Evolutionary conservation across 2,329 filamentous ascomycete species (phyloP), one percentile per base, ranked within the genome.

Genomic region (Aspergillus viridinutans): DNA sequence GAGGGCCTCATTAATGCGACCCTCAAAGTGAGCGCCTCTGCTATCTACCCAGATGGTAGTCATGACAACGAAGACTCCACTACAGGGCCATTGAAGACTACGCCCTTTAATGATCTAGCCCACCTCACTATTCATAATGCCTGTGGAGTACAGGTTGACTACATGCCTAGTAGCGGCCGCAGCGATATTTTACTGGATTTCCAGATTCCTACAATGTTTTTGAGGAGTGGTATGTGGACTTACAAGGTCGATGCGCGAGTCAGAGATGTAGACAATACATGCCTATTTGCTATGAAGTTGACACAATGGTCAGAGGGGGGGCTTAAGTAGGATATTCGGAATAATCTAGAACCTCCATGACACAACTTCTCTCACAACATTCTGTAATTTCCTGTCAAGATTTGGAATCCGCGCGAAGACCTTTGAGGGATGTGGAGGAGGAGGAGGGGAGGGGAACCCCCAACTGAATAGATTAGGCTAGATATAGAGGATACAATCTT

Each of bases 201-300:
- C 26, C 54, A 61, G 42, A 35, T 55, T 52, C 54, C 28, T 54
- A 49, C 54, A 48, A 56, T 61, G 25, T 61, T 51, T 49, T 50
- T 56, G 47, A 59, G 21, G 40, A 59, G 52, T 23, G 59, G 59
- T 45, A 53, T 59, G 52, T 61, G 57, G 59, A 57, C 57, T 42
- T 59, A 51, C 28, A 57, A 57, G 40, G 55, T 59, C 23, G 59
- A 61, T 28, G 48, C 47, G n/a, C 53, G 59, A 52, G 6, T 52
- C 21, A 50, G 59, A 55, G 59, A 61, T 59, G 6, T 3, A 52
- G 49, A 55, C 8, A 59, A 54, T 57, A 53, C 57, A 8, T 59
- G 57, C 26, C 52, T 61, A 43, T 59, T 59, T 56, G 57, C 59
- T 35, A 57, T 59, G 47, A 14, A n/a, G 50, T 52, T 61, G 54